Evolutionary conservation across 305 asterid species (phyloP).

Genomic region (Salvia sclarea): DNA sequence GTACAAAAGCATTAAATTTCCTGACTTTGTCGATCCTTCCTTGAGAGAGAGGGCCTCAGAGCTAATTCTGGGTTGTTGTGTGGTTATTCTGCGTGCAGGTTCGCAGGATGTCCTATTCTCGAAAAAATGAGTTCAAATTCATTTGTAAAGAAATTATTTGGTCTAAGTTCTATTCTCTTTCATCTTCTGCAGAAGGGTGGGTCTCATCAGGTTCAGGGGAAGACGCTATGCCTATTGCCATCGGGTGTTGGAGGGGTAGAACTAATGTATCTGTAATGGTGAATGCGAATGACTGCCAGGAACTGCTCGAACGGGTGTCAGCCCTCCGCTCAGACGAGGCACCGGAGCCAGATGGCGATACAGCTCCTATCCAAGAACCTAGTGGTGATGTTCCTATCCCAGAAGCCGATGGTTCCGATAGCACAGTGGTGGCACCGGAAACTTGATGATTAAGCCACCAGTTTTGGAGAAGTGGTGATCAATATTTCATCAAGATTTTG

Average conservation of each 20-base stretch:
- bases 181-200: constrained; percentile 47
- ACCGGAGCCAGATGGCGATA: background rate
- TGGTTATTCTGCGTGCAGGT: constrained; percentile 72
- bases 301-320: constrained; percentile 72
- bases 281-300: constrained; percentile 77
- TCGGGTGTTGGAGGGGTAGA: constrained; percentile 94
- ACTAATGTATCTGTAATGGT: constrained; percentile 77
- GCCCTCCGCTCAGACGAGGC: constrained; percentile 34
- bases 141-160: background rate
- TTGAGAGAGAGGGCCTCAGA: constrained; percentile 69
- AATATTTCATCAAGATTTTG: background rate
- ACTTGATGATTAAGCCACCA: constrained; percentile 25
- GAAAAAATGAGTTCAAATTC: background rate
- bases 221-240: constrained; percentile 59
- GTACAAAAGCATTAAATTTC: constrained; percentile 72
- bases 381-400: background rate
- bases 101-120: constrained; percentile 3
- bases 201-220: constrained; percentile 39
- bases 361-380: constrained; percentile 25
- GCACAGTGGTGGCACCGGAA: constrained; percentile 22
- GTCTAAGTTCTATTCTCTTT: background rate
- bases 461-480: constrained; percentile 19
- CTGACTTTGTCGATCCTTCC: constrained; percentile 65
- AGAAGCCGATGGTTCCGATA: constrained; percentile 27
- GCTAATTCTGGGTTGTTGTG: constrained; percentile 79